Evolutionary conservation across 2,329 filamentous ascomycete species (phyloP).

Genomic region (Fusarium poae): DNA sequence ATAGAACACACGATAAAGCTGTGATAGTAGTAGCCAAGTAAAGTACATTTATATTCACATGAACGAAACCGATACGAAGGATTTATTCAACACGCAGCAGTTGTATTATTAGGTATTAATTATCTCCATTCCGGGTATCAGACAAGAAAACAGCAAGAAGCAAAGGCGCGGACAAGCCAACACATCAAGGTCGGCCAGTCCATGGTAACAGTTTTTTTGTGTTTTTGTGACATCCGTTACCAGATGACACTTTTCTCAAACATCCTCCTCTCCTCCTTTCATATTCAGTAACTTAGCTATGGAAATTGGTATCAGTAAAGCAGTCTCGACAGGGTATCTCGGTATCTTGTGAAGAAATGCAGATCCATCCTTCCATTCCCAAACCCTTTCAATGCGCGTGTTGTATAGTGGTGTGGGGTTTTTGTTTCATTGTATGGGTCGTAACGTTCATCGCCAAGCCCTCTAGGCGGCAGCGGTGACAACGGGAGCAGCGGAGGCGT

Average conservation of each 20-base stretch:
- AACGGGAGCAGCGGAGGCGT: slow-evolving; percentile 59
- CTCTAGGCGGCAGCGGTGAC: slow-evolving; percentile 67
- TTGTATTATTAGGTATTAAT: slow-evolving; percentile 62
- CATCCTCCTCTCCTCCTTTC: slow-evolving; percentile 37
- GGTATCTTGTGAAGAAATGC: slow-evolving; percentile 66
- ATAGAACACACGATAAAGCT: no score
- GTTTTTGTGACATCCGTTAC: slow-evolving; percentile 35
- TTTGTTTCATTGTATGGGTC: slow-evolving; percentile 45
- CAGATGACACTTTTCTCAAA: slow-evolving; percentile 34
- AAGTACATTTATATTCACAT: neutral
- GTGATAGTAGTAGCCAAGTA: no score
- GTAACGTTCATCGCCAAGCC: slow-evolving; percentile 48
- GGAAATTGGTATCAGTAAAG: slow-evolving; percentile 60
- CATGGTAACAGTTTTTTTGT: slow-evolving; percentile 39
- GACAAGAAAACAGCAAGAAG: slow-evolving; percentile 52
- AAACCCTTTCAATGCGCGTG: slow-evolving; percentile 57
- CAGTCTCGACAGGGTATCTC: slow-evolving; percentile 69
- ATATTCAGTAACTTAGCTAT: slow-evolving; percentile 49
- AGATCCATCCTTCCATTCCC: slow-evolving; percentile 64
- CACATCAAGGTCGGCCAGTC: slow-evolving; percentile 33
- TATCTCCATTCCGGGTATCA: slow-evolving; percentile 59
- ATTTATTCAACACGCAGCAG: slow-evolving; percentile 53
- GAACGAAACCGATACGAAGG: neutral
- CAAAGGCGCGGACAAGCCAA: slow-evolving; percentile 44
- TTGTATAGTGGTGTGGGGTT: slow-evolving; percentile 44